Evolutionary conservation across 2,329 filamentous ascomycete genomes (phyloP).

Genomic region (Allantophomopsis cytisporea): DNA sequence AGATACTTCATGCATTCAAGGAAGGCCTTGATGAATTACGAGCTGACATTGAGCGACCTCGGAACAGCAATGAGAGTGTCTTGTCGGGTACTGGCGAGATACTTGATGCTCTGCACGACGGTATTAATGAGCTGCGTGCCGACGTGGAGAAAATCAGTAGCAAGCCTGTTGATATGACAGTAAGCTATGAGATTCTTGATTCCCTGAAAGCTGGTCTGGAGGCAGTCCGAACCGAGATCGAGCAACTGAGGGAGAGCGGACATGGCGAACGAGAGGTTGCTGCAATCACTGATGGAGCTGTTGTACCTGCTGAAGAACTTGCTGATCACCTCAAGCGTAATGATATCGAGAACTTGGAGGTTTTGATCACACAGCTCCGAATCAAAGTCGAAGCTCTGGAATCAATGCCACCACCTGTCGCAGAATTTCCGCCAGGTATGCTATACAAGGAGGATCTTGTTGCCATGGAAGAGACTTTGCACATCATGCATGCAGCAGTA

Average conservation of each 20-base stretch:
- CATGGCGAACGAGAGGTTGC: constrained; percentile 35
- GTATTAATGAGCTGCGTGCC: constrained; percentile 60
- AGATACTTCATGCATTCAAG: constrained; percentile 48
- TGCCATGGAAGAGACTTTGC: constrained; percentile 38
- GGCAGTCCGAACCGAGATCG: constrained; percentile 64
- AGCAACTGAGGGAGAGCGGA: constrained; percentile 50
- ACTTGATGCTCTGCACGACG: constrained; percentile 79
- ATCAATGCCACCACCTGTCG: constrained; percentile 29
- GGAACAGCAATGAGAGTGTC: constrained; percentile 14
- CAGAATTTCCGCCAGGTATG: constrained; percentile 23
- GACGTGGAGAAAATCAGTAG: constrained; percentile 68
- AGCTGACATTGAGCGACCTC: constrained; percentile 48
- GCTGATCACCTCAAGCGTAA: constrained; percentile 36
- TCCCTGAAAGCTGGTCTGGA: constrained; percentile 74
- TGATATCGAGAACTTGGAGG: constrained; percentile 77
- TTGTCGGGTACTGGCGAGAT: constrained; percentile 66
- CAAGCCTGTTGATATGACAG: constrained; percentile 69
- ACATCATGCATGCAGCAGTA: constrained; percentile 44
- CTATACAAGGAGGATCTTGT: constrained; percentile 38
- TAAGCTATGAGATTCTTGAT: constrained; percentile 81
- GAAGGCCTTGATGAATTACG: constrained; percentile 64
- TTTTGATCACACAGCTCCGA: constrained; percentile 68
- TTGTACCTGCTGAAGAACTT: constrained; percentile 32
- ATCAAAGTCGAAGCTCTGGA: constrained; percentile 76
- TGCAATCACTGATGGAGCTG: constrained; percentile 32